phyloP scores from a whole-genome alignment of 1,284 basidiomycete genomes.

The Malassezia psittaci region DNA sequence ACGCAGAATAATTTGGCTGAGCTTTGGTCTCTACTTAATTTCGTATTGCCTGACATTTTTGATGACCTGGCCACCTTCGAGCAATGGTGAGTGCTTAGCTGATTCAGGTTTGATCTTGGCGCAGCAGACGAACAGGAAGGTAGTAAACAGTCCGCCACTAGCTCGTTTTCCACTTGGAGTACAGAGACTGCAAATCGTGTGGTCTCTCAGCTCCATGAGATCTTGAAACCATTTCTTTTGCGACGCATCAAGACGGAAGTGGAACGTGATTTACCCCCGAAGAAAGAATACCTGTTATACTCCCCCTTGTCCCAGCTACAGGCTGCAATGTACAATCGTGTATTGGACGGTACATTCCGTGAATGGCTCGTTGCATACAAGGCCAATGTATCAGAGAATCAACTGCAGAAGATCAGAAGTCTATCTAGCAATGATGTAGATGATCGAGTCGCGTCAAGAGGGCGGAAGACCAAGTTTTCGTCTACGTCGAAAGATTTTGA shows the following conservation, averaged over 20 bases:
- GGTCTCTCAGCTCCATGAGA: constrained; percentile 40
- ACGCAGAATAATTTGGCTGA: constrained; percentile 80
- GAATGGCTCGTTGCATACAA: constrained; percentile 35
- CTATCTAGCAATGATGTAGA: neutral
- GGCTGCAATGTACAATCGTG: constrained; percentile 68
- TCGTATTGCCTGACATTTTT: constrained; percentile 60
- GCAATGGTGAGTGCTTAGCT: constrained; percentile 55
- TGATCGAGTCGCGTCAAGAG: neutral
- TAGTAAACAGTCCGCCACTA: neutral
- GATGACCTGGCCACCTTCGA: constrained; percentile 80
- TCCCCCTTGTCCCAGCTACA: constrained; percentile 75
- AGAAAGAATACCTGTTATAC: constrained; percentile 62
- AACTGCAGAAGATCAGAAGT: neutral
- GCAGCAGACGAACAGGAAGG: neutral
- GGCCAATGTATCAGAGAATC: constrained; percentile 19
- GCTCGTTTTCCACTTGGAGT: constrained; percentile 40
- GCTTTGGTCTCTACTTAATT: constrained; percentile 88
- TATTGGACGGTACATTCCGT: constrained; percentile 30
- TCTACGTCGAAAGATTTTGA: too few relatives aligned
- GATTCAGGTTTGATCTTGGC: constrained; percentile 11
- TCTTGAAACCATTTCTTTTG: constrained; percentile 43
- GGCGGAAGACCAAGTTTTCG: neutral
- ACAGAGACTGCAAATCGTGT: constrained; percentile 56
- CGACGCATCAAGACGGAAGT: constrained; percentile 41
- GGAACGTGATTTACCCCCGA: constrained; percentile 35